Evolutionary conservation across 768 basidiomycete genomes (phyloP).

Genomic region (Lactarius psammicola): DNA sequence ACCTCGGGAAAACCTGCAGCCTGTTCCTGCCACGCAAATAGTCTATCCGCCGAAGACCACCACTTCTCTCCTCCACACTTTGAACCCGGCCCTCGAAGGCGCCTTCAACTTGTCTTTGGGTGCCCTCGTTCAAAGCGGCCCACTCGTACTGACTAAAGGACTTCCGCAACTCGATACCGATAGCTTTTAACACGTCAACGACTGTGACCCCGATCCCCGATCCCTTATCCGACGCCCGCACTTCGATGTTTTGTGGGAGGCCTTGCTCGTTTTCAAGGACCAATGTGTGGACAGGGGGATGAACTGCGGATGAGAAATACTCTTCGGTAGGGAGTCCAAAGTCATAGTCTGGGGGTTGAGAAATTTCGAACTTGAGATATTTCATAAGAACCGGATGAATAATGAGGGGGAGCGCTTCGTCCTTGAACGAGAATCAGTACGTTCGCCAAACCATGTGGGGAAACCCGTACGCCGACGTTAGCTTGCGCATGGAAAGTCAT

Average conservation of each 20-base stretch:
- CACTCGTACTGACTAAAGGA: background rate
- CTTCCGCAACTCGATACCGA: slow-evolving; percentile 8
- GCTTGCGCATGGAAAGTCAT: slow-evolving; percentile 9
- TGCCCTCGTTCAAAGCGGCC: background rate
- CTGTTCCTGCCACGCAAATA: slow-evolving; percentile 12
- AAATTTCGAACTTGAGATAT: slow-evolving; percentile 15
- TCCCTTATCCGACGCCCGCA: background rate
- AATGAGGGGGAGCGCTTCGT: slow-evolving; percentile 6
- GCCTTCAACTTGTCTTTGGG: background rate
- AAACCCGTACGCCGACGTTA: background rate
- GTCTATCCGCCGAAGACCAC: slow-evolving; percentile 6
- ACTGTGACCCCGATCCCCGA: slow-evolving; percentile 4
- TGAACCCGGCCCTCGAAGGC: background rate
- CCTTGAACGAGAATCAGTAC: slow-evolving; percentile 2
- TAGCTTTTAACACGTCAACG: slow-evolving; percentile 6
- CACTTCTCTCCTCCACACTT: background rate
- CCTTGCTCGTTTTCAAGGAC: slow-evolving; percentile 17
- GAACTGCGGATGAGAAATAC: background rate
- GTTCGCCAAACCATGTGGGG: too few relatives aligned
- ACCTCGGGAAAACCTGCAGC: slow-evolving; percentile 13
- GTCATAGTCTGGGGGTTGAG: background rate
- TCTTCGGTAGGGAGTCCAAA: slow-evolving; percentile 17
- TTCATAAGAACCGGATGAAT: slow-evolving; percentile 8
- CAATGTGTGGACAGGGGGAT: slow-evolving; percentile 1
- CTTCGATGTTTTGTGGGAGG: slow-evolving; percentile 1